phyloP scores from a whole-genome alignment of 495 filamentous ascomycete genomes.

The Hyaloscypha finlandica region DNA sequence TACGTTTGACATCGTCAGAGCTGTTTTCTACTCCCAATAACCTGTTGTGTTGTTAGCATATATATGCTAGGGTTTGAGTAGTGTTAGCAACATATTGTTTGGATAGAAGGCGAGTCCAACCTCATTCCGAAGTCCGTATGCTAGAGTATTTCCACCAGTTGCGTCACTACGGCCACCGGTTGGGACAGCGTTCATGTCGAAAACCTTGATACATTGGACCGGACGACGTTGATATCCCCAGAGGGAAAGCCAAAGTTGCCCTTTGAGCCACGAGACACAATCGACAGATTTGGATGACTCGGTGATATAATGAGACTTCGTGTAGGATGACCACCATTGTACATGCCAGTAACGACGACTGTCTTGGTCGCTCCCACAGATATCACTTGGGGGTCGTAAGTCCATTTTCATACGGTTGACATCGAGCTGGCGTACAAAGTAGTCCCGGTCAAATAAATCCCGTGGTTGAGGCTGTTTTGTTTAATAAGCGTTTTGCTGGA shows the following conservation, averaged over 20 bases:
- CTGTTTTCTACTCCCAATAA: slow-evolving; percentile 6
- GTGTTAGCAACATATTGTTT: slow-evolving; percentile 6
- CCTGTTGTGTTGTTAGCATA: not conserved
- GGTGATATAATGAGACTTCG: not conserved
- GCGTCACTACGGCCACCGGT: not conserved
- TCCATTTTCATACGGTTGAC: slow-evolving; percentile 1
- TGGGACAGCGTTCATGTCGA: slow-evolving; percentile 2
- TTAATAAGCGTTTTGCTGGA: slow-evolving; percentile 5
- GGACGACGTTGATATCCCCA: not conserved
- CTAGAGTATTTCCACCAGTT: not conserved
- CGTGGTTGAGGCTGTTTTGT: slow-evolving; percentile 9
- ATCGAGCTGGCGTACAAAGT: slow-evolving; percentile 8
- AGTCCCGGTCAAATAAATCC: not conserved
- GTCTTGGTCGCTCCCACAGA: not conserved
- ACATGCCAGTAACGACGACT: slow-evolving; percentile 2
- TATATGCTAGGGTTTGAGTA: not conserved
- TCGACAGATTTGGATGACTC: not conserved
- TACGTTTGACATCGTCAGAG: slow-evolving; percentile 4
- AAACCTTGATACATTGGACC: not conserved
- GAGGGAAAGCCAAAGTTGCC: slow-evolving; percentile 1
- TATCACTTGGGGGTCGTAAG: not conserved
- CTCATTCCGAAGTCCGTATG: slow-evolving; percentile 3
- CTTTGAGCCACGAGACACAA: not conserved
- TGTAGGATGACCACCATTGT: not conserved
- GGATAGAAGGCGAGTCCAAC: not conserved